A percentile compares a stretch with the other conserved stretches of the same genome.
These are phyloP conservation scores for Nemania sp. DNA, from an alignment of 2,329 filamentous ascomycete genomes.

Conservation along the genomic window DNA sequence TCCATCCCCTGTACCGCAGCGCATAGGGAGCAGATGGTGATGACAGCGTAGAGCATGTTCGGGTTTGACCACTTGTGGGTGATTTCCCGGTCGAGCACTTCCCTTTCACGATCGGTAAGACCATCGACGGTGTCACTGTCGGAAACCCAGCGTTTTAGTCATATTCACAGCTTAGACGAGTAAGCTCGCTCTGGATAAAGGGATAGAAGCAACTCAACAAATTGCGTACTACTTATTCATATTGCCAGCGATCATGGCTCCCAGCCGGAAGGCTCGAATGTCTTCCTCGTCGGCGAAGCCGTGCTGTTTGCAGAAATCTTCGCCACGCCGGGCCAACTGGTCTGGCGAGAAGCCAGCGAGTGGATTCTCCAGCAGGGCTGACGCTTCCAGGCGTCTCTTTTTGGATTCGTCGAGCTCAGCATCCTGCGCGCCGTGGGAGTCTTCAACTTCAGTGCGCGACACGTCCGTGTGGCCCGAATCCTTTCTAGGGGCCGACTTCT, in stretches of 20 bases:
- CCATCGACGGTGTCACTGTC: slow-evolving; percentile 50
- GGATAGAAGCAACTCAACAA: neutral
- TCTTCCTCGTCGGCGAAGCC: slow-evolving; percentile 60
- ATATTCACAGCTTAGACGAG: neutral
- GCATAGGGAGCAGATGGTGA: slow-evolving; percentile 51
- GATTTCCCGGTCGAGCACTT: slow-evolving; percentile 62
- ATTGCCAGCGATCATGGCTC: slow-evolving; percentile 61
- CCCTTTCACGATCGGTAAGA: slow-evolving; percentile 62
- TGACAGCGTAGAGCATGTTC: slow-evolving; percentile 65
- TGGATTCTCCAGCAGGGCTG: slow-evolving; percentile 47
- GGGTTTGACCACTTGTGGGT: slow-evolving; percentile 73
- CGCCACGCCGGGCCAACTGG: slow-evolving; percentile 60
- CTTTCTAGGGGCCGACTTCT: slow-evolving; percentile 26
- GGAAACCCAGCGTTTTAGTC: neutral
- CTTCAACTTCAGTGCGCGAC: slow-evolving; percentile 38
- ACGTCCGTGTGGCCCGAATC: slow-evolving; percentile 33
- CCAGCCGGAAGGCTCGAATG: slow-evolving; percentile 62
- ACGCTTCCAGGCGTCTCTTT: slow-evolving; percentile 42
- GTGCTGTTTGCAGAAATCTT: slow-evolving; percentile 60
- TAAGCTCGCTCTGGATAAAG: neutral
- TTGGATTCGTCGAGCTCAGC: slow-evolving; percentile 34
- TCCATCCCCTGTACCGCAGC: slow-evolving; percentile 76
- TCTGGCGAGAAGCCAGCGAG: slow-evolving; percentile 46
- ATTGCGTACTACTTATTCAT: slow-evolving; percentile 48
- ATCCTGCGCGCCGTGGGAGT: slow-evolving; percentile 27